phyloP scores from a whole-genome alignment of 1,139 yeast species.

The Trichomonascaceae sp. region DNA sequence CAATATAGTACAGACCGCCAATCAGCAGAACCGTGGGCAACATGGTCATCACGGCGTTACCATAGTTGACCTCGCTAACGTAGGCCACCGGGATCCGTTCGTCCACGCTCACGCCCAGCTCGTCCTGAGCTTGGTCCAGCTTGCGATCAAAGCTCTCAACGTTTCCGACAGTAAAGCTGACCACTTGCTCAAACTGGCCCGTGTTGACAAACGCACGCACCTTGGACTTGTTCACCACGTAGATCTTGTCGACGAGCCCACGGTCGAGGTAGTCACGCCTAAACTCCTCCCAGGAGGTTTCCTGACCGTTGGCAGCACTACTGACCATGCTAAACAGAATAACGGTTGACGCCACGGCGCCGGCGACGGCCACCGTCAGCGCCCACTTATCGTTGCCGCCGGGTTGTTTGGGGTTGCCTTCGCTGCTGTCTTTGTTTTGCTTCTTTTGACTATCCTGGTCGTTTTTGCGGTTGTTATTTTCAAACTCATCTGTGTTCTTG shows the following conservation, averaged over 20 bases:
- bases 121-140: slow-evolving; percentile 63
- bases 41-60: slow-evolving; percentile 50
- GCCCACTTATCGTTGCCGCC: neutral
- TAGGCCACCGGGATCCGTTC: slow-evolving; percentile 76
- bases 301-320: slow-evolving; percentile 7
- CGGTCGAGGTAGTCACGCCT: slow-evolving; percentile 66
- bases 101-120: slow-evolving; percentile 46
- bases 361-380: slow-evolving; percentile 6
- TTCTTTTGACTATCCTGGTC: neutral
- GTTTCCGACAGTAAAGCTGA: slow-evolving; percentile 71
- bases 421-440: no score
- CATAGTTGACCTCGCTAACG: slow-evolving; percentile 42
- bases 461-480: neutral
- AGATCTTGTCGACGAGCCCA: slow-evolving; percentile 66
- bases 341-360: slow-evolving; percentile 5
- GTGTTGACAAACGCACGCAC: slow-evolving; percentile 39
- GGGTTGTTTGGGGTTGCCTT: neutral
- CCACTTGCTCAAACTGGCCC: slow-evolving; percentile 12
- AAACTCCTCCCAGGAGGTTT: slow-evolving; percentile 80
- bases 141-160: slow-evolving; percentile 79
- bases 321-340: slow-evolving; percentile 4
- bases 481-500: neutral
- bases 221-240: slow-evolving; percentile 60
- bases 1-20: slow-evolving; percentile 75
- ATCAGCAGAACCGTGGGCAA: slow-evolving; percentile 74